These are phyloP conservation scores for Cruciata laevipes DNA, from an alignment of 257 asterid species.

Conservation along the genomic window DNA sequence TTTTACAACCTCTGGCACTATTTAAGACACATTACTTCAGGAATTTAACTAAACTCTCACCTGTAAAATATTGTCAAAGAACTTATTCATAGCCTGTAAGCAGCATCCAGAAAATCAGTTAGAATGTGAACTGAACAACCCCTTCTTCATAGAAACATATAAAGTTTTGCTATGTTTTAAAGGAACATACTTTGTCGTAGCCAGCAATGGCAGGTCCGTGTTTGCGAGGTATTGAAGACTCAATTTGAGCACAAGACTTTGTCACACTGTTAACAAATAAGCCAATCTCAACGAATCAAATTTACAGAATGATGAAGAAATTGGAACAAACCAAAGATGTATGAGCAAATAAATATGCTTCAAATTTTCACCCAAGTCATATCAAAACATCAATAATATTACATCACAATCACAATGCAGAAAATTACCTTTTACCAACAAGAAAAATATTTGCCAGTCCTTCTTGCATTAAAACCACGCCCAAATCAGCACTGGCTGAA, in stretches of 20 bases:
- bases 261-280: conserved; percentile 60
- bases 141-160: background rate
- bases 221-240: conserved; percentile 95
- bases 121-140: conserved; percentile 7
- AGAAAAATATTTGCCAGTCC: conserved; percentile 81
- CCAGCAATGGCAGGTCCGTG: conserved; percentile 95
- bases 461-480: conserved; percentile 95
- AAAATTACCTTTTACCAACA: conserved; percentile 73
- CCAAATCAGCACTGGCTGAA: conserved; percentile 89
- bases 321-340: background rate
- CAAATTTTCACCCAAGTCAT: background rate
- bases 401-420: conserved; percentile 1
- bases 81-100: conserved; percentile 80
- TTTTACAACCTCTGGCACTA: background rate
- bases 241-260: conserved; percentile 69
- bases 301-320: background rate
- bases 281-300: background rate
- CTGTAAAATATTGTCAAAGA: conserved; percentile 75
- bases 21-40: background rate
- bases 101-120: conserved; percentile 11
- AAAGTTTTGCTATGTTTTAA: background rate
- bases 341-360: background rate
- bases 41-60: conserved; percentile 25
- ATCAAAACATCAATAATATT: conserved; percentile 4
- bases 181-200: conserved; percentile 69